Base-by-base conservation (phyloP, 495 filamentous ascomycete species). In the Hypoxylon fuscum region DNA sequence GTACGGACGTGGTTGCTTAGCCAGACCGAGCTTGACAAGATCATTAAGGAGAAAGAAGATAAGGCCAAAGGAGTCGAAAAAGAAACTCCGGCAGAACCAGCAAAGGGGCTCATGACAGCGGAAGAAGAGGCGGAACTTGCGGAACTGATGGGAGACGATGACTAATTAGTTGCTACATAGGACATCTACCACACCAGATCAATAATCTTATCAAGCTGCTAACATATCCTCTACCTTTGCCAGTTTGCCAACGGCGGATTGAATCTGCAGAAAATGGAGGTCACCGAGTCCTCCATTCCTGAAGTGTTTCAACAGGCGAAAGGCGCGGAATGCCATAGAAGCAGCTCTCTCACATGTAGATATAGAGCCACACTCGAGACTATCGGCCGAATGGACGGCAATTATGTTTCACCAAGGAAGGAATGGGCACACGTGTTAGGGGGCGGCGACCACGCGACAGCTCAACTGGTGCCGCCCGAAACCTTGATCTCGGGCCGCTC, bases 41-140 rank as follows among this genome's bases (percentile, higher is more conserved):
- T 73, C 32, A 84, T 87, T 6, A 78, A 81, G 62, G 79, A 85
- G 62, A 77, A 77, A 32, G 75, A 80, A 11, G 71, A 76, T 27
- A 83, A 83, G 47, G 77, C 78, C 55, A 76, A 66, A 56, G 83
- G 83, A 47, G 69, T 74, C 43, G 73, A 71, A 44, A 73, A 78
- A 56, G 77, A 79, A 35, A 74, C 73, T 11, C 49, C 72, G 8
- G 76, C 81, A 45, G 71, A 76, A n/a, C 68, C 66, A 9, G 43
- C 55, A 18, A 74, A 74, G 14, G 68, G 72, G 5, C 66, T 89
- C 73, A 78, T 94, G 66, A 93, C 89, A 2, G 84, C 83, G 31
- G 91, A 96, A 50, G 91, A 95, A 73, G 91, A 97, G 69, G 86
- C 86, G 14, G 93, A 96, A 73, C 77, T 96, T 58, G 92, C 91